Evolutionary conservation across 1,284 basidiomycete genomes (phyloP).

Genomic region (Volvariella surrecta): DNA sequence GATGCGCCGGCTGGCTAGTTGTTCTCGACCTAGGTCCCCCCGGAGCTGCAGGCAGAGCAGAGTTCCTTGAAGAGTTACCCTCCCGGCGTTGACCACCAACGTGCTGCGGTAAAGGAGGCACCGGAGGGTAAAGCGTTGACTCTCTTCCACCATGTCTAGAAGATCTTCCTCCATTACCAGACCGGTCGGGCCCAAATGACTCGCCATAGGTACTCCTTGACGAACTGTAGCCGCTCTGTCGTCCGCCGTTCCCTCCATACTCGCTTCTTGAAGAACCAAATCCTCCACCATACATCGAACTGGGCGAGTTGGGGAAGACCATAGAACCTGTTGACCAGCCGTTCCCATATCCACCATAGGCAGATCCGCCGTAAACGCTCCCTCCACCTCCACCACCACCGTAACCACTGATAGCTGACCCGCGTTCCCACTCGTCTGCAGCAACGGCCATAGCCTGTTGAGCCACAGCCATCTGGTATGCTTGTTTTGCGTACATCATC

Average conservation of each 20-base stretch:
- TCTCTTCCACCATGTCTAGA: conserved; percentile 15
- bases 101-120: conserved; percentile 25
- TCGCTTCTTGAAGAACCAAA: conserved; percentile 40
- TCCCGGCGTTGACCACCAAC: conserved; percentile 14
- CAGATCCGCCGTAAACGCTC: conserved; percentile 11
- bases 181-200: conserved; percentile 33
- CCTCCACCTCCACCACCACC: conserved; percentile 26
- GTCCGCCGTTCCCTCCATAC: conserved; percentile 32
- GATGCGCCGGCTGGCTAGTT: conserved; percentile 44
- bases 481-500: conserved; percentile 74
- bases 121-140: conserved; percentile 28
- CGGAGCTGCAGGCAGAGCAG: neutral
- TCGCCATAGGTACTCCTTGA: conserved; percentile 65
- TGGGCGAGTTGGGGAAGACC: conserved; percentile 39
- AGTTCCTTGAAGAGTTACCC: conserved; percentile 1
- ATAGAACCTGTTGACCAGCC: conserved; percentile 31
- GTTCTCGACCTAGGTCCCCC: conserved; percentile 36
- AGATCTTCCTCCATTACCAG: conserved; percentile 14
- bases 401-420: conserved; percentile 46
- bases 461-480: conserved; percentile 78
- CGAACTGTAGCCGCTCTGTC: conserved; percentile 37
- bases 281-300: conserved; percentile 46
- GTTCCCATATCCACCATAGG: conserved; percentile 13
- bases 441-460: conserved; percentile 79
- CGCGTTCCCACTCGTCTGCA: conserved; percentile 79